Conservation (phyloP, 2,329 filamentous ascomycete genomes). For the Claviceps monticola region DNA sequence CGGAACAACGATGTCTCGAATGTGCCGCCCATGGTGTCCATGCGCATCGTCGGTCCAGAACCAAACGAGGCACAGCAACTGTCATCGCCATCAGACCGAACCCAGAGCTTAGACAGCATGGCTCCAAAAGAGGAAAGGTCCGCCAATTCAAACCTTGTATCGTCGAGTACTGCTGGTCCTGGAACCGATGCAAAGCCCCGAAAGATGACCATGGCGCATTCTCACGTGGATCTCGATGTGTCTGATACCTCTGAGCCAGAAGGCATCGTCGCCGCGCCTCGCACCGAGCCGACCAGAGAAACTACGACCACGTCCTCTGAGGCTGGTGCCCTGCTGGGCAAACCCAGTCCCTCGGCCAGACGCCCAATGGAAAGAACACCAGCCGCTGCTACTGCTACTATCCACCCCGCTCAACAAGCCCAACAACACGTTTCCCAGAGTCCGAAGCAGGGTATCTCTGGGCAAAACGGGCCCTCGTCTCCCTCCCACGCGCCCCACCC, state of each 20-base stretch:
- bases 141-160: slow-evolving; percentile 9
- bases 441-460: slow-evolving; percentile 11
- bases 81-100: slow-evolving; percentile 19
- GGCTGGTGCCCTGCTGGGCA: neutral
- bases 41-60: slow-evolving; percentile 46
- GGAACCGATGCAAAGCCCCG: slow-evolving; percentile 37
- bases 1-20: slow-evolving; percentile 39
- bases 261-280: slow-evolving; percentile 14
- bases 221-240: slow-evolving; percentile 55
- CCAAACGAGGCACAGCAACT: slow-evolving; percentile 27
- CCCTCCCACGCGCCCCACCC: slow-evolving; percentile 32
- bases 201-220: slow-evolving; percentile 36
- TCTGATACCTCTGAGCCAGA: slow-evolving; percentile 43
- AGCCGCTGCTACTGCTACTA: slow-evolving; percentile 15
- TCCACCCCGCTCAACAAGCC: slow-evolving; percentile 11
- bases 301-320: neutral
- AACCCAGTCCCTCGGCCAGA: neutral
- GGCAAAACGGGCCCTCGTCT: slow-evolving; percentile 5
- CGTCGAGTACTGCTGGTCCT: slow-evolving; percentile 15
- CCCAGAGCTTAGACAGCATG: slow-evolving; percentile 13
- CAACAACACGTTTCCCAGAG: slow-evolving; percentile 1
- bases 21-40: slow-evolving; percentile 36
- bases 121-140: slow-evolving; percentile 24
- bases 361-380: slow-evolving; percentile 1
- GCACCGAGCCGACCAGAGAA: too few relatives aligned